phyloP scores from a whole-genome alignment of 2,329 filamentous ascomycete genomes.

The Nannizziopsis arthrosporioides region DNA sequence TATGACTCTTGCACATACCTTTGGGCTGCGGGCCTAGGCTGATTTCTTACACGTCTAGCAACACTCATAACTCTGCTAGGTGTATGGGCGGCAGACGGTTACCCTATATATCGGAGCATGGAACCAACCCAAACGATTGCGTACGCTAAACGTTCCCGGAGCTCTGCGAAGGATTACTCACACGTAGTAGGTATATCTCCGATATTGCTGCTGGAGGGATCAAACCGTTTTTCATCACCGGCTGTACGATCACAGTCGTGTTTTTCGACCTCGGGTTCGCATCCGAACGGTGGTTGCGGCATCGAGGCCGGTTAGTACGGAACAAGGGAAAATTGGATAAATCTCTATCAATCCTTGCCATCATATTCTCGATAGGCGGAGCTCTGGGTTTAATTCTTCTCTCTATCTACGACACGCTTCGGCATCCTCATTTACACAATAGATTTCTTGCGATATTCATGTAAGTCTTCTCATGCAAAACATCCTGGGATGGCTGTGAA shows the following conservation, averaged over 20 bases:
- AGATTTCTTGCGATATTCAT: slow-evolving; percentile 75
- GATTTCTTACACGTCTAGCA: slow-evolving; percentile 25
- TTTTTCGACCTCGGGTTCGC: slow-evolving; percentile 72
- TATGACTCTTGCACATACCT: background rate
- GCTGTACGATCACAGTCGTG: slow-evolving; percentile 54
- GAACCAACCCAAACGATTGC: slow-evolving; percentile 42
- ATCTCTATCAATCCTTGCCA: slow-evolving; percentile 28
- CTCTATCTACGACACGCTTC: slow-evolving; percentile 71
- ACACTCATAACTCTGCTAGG: slow-evolving; percentile 51
- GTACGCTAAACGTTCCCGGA: slow-evolving; percentile 27
- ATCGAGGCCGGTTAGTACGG: slow-evolving; percentile 62
- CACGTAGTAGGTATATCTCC: slow-evolving; percentile 31
- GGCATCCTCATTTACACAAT: slow-evolving; percentile 56
- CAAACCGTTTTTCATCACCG: slow-evolving; percentile 53
- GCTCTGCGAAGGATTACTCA: background rate
- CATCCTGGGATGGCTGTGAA: no score
- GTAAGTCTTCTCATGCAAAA: slow-evolving; percentile 17
- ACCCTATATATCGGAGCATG: slow-evolving; percentile 45
- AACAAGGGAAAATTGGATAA: slow-evolving; percentile 46
- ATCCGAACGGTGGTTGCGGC: slow-evolving; percentile 73
- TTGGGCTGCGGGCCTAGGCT: background rate
- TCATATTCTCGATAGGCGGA: slow-evolving; percentile 58
- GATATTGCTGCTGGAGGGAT: slow-evolving; percentile 48
- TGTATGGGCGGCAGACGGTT: slow-evolving; percentile 43
- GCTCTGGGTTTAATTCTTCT: slow-evolving; percentile 71